Percentiles rank a stretch among this genome's conserved stretches.
These are phyloP conservation scores for Botrytis hyacinthi DNA, from an alignment of 2,329 filamentous ascomycete genomes.

Conservation along the genomic window DNA sequence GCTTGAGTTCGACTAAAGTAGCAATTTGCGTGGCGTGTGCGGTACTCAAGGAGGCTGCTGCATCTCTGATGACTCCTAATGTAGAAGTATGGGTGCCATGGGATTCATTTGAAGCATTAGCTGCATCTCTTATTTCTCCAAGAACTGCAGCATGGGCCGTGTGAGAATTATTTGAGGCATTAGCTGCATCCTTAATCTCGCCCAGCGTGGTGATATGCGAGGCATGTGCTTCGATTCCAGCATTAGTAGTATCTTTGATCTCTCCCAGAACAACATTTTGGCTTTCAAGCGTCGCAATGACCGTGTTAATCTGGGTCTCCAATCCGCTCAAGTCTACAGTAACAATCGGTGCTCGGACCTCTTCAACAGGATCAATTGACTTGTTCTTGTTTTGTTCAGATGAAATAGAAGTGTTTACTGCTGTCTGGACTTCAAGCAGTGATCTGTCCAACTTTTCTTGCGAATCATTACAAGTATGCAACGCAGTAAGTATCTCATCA, in stretches of 20 bases:
- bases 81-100: conserved; percentile 23
- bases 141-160: conserved; percentile 21
- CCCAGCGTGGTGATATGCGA: conserved; percentile 24
- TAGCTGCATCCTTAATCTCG: conserved; percentile 20
- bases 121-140: conserved; percentile 28
- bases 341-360: no score
- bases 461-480: conserved; percentile 28
- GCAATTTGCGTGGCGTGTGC: conserved; percentile 22
- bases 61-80: conserved; percentile 21
- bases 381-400: background rate
- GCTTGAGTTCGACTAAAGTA: conserved; percentile 18
- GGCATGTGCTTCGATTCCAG: conserved; percentile 28
- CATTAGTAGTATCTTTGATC: conserved; percentile 16
- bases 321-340: background rate
- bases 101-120: conserved; percentile 22
- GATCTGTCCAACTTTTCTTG: conserved; percentile 8
- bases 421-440: background rate
- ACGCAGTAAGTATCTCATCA: conserved; percentile 36
- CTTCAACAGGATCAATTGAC: background rate
- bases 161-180: conserved; percentile 21
- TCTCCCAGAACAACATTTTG: conserved; percentile 26
- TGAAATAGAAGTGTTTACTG: background rate
- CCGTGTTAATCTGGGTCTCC: background rate
- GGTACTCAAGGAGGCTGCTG: conserved; percentile 10
- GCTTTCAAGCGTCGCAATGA: conserved; percentile 23